phyloP scores from a whole-genome alignment of 2,329 filamentous ascomycete genomes.

The Pestalotiopsis sp. region DNA sequence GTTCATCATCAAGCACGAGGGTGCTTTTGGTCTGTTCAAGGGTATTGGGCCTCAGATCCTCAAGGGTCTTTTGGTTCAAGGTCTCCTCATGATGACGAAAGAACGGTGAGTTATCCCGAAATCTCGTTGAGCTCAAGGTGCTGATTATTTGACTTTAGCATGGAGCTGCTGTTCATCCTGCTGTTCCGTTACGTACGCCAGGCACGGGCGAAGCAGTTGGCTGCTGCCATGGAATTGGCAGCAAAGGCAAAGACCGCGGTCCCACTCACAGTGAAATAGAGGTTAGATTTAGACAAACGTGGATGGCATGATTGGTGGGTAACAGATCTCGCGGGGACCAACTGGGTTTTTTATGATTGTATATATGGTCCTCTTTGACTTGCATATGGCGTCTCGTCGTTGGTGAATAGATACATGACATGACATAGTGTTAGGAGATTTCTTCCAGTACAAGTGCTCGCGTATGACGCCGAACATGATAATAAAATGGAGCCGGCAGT shows the following conservation, averaged over 20 bases:
- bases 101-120: slow-evolving; percentile 66
- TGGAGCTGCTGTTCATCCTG: slow-evolving; percentile 86
- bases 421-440: background rate
- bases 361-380: background rate
- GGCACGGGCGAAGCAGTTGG: slow-evolving; percentile 70
- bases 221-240: slow-evolving; percentile 66
- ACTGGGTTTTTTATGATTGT: background rate
- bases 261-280: slow-evolving; percentile 43
- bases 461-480: no score
- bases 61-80: slow-evolving; percentile 92
- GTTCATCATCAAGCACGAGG: slow-evolving; percentile 91
- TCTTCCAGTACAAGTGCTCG: no score
- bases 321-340: background rate
- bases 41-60: slow-evolving; percentile 92
- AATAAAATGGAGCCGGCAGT: no score
- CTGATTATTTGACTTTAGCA: slow-evolving; percentile 49
- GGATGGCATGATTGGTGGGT: background rate
- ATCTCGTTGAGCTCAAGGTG: background rate
- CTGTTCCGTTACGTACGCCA: slow-evolving; percentile 81
- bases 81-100: slow-evolving; percentile 98
- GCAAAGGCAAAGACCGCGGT: slow-evolving; percentile 57
- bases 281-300: background rate
- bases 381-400: background rate
- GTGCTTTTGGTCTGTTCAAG: slow-evolving; percentile 85
- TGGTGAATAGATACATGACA: background rate